Base-by-base conservation (phyloP, 805 yeast genomes). In the Suhomyces canberraensis region DNA sequence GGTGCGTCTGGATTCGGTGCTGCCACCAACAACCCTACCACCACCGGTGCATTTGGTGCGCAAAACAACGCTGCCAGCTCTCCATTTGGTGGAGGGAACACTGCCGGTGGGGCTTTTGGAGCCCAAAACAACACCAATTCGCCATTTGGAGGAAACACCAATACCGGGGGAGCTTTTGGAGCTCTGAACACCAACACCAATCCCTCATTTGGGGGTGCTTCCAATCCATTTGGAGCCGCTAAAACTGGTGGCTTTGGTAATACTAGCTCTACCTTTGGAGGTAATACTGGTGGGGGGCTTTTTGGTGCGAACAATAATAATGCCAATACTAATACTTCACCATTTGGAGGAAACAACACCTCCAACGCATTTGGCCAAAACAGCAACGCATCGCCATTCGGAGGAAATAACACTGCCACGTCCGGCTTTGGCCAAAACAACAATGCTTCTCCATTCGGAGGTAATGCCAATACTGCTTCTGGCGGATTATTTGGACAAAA, bases 81-180 rank as follows among this genome's bases (percentile, higher is more conserved):
- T 4, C 40, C 60, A 13, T 54, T 56, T 20, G 61, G 62, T 2
- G 54, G 49, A 28, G 54, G 40, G 22, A 37, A 44, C 43, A 37
- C 56, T 54, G 48, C 68, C 52, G n/a, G n/a, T n/a, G n/a, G n/a
- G n/a, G 48, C 56, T 3, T 52, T 53, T 31, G 59, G 61, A 11
- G 43, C 44, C 44, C 51, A 50, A 19, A 33, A 52, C 46, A 36
- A 51, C 30, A 53, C 58, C 22, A 47, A 58, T 11, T 54, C 64
- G n/a, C 56, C 67, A 19, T 73, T 75, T 58, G 77, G 79, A 21
- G 48, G 60, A 24, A 58, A 48, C 31, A 58, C 47, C 28, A 49
- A 55, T 25, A 29, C 37, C 34, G n/a, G n/a, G n/a, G 36, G 31
- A 24, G 31, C 52, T 16, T 51, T 59, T 31, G 63, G 57, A 3